Conservation (phyloP, 768 basidiomycete species). For the Rhodotorula paludigena region DNA sequence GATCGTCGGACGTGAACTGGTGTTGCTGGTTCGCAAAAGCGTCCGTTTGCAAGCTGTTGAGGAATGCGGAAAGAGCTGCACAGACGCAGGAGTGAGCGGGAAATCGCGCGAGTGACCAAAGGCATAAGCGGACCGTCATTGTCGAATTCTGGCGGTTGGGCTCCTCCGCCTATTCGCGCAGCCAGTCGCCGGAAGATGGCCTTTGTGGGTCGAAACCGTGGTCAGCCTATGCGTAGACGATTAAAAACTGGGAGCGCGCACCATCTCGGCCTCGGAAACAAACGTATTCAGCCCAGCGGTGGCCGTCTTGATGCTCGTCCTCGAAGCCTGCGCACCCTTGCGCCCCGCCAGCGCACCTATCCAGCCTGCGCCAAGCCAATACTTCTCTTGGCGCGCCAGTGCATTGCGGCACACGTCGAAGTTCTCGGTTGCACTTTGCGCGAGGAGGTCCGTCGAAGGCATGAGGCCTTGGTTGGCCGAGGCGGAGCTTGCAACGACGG, state of each 20-base stretch:
- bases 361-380: slow-evolving; percentile 12
- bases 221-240: not conserved
- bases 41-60: not conserved
- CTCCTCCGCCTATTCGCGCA: not conserved
- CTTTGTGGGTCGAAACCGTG: not conserved
- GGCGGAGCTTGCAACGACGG: not conserved
- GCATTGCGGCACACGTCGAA: not conserved
- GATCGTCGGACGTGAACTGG: not conserved
- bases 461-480: not conserved
- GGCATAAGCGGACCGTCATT: not conserved
- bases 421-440: not conserved
- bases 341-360: not conserved
- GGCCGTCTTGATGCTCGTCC: slow-evolving; percentile 1
- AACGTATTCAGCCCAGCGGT: not conserved
- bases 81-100: no score
- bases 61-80: not conserved
- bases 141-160: not conserved
- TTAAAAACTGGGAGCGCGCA: not conserved
- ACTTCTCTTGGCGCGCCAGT: not conserved
- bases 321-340: not conserved
- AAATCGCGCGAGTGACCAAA: not conserved
- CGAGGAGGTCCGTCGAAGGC: not conserved
- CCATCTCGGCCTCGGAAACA: slow-evolving; percentile 1
- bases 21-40: not conserved
- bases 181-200: slow-evolving; percentile 6